Percentiles rank a stretch among this genome's conserved stretches.
phyloP scores from a whole-genome alignment of 352 stramenopile species.

The Globisporangium alternatum region DNA sequence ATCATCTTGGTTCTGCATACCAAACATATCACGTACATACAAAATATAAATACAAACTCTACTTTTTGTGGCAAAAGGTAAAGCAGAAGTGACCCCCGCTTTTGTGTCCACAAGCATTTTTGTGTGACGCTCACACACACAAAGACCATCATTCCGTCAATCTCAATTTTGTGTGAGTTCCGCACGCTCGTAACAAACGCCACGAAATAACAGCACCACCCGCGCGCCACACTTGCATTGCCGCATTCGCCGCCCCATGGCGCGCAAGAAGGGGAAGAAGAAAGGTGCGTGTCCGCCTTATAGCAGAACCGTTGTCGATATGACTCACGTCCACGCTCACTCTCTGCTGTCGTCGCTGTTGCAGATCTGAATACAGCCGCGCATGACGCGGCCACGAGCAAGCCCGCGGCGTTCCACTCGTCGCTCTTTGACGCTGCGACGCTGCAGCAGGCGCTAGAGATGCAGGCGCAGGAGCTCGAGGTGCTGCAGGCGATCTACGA shows the following conservation, averaged over 20 bases:
- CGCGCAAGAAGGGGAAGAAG: constrained; percentile 79
- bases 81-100: no score
- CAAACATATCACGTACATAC: no score
- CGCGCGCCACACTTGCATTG: not conserved
- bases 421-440: constrained; percentile 34
- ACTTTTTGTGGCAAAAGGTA: no score
- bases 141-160: constrained; percentile 6
- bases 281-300: constrained; percentile 30
- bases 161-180: not conserved
- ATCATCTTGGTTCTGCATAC: no score
- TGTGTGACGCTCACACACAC: constrained; percentile 2
- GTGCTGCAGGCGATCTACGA: constrained; percentile 83
- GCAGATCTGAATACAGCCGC: not conserved
- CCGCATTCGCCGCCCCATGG: constrained; percentile 33
- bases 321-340: not conserved
- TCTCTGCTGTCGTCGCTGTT: not conserved
- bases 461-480: constrained; percentile 80
- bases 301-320: no score
- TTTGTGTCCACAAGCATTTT: constrained; percentile 5
- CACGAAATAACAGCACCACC: not conserved
- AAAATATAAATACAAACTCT: no score
- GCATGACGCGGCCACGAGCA: not conserved
- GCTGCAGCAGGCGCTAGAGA: constrained; percentile 46
- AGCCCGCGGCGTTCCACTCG: constrained; percentile 16
- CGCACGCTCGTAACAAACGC: not conserved